Conservation (phyloP, 495 filamentous ascomycete species). For the Pyrenula massariospora region DNA sequence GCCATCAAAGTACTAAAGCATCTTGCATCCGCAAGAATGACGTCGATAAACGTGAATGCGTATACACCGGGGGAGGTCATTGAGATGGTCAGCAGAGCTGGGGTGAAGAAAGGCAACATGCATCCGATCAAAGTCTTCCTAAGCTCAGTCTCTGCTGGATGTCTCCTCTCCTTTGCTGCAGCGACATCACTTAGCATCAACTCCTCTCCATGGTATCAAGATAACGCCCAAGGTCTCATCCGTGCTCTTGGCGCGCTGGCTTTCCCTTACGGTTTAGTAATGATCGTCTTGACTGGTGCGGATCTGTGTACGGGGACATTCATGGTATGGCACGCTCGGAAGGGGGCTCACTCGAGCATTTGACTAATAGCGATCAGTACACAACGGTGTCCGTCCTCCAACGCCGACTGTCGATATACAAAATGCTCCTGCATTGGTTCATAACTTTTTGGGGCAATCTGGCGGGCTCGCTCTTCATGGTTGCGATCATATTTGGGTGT, state of each 20-base stretch:
- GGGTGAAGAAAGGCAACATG: slow-evolving; percentile 39
- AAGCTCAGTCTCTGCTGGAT: slow-evolving; percentile 40
- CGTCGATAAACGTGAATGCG: slow-evolving; percentile 19
- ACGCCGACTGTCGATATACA: slow-evolving; percentile 31
- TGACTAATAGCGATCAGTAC: slow-evolving; percentile 20
- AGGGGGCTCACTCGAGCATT: not conserved
- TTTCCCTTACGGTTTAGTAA: slow-evolving; percentile 46
- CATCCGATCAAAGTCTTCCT: slow-evolving; percentile 40
- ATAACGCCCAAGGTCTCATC: slow-evolving; percentile 49
- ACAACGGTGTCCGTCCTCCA: slow-evolving; percentile 44
- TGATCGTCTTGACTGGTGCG: slow-evolving; percentile 47
- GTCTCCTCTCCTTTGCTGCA: slow-evolving; percentile 40
- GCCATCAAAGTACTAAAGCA: not conserved
- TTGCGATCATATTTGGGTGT: slow-evolving; percentile 48
- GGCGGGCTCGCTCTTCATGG: slow-evolving; percentile 45
- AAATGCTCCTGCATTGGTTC: slow-evolving; percentile 42
- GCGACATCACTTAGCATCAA: slow-evolving; percentile 39
- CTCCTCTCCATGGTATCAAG: slow-evolving; percentile 45
- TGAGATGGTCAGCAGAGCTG: slow-evolving; percentile 30
- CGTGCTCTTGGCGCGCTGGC: slow-evolving; percentile 41
- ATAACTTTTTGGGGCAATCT: slow-evolving; percentile 51
- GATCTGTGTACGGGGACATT: slow-evolving; percentile 50
- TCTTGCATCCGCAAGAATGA: not conserved
- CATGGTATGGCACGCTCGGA: slow-evolving; percentile 26
- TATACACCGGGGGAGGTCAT: slow-evolving; percentile 34